phyloP scores from a whole-genome alignment of 768 basidiomycete genomes.

The Serpula lacrymans region DNA sequence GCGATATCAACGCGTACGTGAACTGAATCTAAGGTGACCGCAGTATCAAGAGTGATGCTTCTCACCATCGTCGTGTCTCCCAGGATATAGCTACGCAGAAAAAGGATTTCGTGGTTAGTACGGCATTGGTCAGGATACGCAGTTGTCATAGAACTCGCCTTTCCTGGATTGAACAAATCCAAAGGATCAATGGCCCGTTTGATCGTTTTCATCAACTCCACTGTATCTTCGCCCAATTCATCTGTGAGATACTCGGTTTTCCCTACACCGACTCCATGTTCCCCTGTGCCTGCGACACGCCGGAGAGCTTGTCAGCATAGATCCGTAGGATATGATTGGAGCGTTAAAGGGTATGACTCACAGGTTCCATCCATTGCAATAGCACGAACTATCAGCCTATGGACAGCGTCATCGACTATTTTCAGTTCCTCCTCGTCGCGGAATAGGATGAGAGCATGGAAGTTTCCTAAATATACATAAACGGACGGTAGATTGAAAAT shows the following conservation, averaged over 20 bases:
- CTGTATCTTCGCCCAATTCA: slow-evolving; percentile 83
- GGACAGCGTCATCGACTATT: slow-evolving; percentile 55
- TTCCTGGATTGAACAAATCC: slow-evolving; percentile 85
- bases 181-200: slow-evolving; percentile 78
- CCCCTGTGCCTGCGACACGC: slow-evolving; percentile 60
- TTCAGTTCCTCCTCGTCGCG: slow-evolving; percentile 55
- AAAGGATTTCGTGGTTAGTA: no score
- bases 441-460: slow-evolving; percentile 53
- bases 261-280: slow-evolving; percentile 86
- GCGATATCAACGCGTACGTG: no score
- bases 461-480: slow-evolving; percentile 34
- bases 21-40: no score
- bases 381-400: slow-evolving; percentile 70
- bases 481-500: no score
- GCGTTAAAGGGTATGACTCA: slow-evolving; percentile 27
- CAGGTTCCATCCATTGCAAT: slow-evolving; percentile 75
- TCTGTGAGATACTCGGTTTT: slow-evolving; percentile 78
- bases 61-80: no score
- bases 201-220: slow-evolving; percentile 82
- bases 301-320: slow-evolving; percentile 1
- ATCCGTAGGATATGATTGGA: background rate
- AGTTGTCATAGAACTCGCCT: no score
- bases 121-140: no score
- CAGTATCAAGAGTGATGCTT: no score
- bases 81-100: no score